A percentile compares a stretch with the other conserved stretches of the same genome.
These are phyloP conservation scores for Agaricus sinodeliciosus DNA, from an alignment of 768 basidiomycete species.

Conservation along the genomic window DNA sequence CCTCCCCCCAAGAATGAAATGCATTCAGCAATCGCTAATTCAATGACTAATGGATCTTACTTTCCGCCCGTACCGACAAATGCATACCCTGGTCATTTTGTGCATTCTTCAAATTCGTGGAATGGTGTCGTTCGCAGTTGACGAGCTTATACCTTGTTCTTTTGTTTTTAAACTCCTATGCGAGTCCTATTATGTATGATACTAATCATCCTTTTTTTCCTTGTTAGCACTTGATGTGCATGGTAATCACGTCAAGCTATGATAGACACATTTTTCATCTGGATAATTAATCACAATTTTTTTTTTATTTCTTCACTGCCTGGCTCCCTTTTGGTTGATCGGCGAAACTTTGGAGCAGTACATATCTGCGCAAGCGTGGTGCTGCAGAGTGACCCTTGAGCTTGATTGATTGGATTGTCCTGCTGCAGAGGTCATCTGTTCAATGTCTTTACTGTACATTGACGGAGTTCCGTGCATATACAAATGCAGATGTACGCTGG, in stretches of 20 bases:
- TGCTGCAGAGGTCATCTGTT: too few relatives aligned
- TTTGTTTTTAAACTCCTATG: not conserved
- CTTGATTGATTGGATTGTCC: too few relatives aligned
- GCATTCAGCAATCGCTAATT: slow-evolving; percentile 5
- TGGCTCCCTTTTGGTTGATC: not conserved
- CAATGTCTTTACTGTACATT: too few relatives aligned
- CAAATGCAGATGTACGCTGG: too few relatives aligned
- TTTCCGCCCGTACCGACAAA: not conserved
- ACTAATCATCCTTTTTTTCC: slow-evolving; percentile 5
- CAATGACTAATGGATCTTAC: slow-evolving; percentile 10
- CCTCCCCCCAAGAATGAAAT: slow-evolving; percentile 12
- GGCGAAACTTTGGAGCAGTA: not conserved
- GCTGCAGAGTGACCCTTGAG: not conserved
- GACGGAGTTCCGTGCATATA: too few relatives aligned
- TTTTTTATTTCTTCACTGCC: not conserved
- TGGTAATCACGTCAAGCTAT: not conserved
- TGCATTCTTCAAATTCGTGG: slow-evolving; percentile 8
- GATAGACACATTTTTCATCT: slow-evolving; percentile 8
- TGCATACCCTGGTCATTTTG: not conserved
- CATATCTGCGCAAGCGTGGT: not conserved
- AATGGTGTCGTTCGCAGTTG: not conserved
- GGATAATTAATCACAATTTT: slow-evolving; percentile 1
- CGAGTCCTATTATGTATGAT: slow-evolving; percentile 2
- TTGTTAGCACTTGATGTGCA: slow-evolving; percentile 4
- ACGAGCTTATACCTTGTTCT: not conserved